These are phyloP conservation scores for Ichthyophonus hoferi DNA, from an alignment of 208 protist genomes.

Conservation along the genomic window DNA sequence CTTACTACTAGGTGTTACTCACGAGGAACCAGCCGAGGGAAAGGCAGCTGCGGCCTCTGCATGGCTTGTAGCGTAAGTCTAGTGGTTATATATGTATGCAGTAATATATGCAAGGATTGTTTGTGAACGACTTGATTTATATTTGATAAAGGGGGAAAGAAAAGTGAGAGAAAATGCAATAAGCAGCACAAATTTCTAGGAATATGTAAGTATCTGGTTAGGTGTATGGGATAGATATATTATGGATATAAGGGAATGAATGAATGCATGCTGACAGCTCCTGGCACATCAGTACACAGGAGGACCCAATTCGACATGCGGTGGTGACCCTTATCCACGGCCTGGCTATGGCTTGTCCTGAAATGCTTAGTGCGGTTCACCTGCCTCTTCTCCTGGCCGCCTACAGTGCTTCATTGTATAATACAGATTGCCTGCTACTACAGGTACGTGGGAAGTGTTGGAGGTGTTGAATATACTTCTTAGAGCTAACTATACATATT, in stretches of 20 bases:
- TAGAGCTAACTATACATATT: too few species aligned
- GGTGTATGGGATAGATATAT: too few species aligned
- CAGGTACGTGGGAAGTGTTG: too few species aligned
- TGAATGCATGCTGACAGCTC: too few species aligned
- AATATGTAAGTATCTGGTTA: too few species aligned
- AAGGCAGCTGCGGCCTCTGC: background rate
- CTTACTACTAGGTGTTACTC: background rate
- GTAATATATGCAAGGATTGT: background rate
- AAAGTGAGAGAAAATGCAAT: too few species aligned
- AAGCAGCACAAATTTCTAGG: too few species aligned
- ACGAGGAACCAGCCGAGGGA: background rate
- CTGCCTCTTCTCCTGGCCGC: background rate
- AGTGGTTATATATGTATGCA: background rate
- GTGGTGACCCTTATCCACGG: background rate
- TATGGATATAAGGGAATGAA: too few species aligned
- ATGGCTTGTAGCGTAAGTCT: background rate
- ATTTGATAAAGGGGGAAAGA: too few species aligned
- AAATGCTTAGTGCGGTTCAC: background rate
- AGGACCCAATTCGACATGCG: background rate
- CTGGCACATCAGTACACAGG: background rate
- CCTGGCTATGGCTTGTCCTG: background rate
- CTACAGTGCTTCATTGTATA: background rate
- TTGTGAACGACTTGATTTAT: too few species aligned
- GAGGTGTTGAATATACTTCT: too few species aligned
- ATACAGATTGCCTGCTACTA: background rate